Base-by-base conservation (phyloP, 2,329 filamentous ascomycete species). In the Phialocephala subalpina region DNA sequence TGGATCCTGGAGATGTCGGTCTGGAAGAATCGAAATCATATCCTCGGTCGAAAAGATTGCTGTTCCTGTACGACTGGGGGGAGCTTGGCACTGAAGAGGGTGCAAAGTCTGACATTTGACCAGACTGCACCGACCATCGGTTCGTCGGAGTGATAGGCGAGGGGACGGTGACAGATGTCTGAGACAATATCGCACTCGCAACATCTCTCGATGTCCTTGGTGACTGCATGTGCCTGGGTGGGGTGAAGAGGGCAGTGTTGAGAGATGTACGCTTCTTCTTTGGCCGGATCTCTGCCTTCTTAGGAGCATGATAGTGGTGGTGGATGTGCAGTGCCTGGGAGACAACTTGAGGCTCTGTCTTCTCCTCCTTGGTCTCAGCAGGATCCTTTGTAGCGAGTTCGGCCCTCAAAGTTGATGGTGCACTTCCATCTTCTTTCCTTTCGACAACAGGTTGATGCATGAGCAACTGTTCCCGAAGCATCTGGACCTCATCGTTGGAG, bases 401-500 rank as follows among this genome's bases (percentile, higher is more conserved):
- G 49, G 92, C 87, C 65, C 89, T 85, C 60, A 97, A 80, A 0
- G 87, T 91, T 2, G 84, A 82, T 1, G 81, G 79, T 7, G 78
- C 75, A 65, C 76, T 80, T 20, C 52, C 64, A 65, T 75, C 58
- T 69, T 70, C 69, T 11, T 45, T 64, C 2, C 82, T 78, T 9
- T 84, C 79, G 2, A 80, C 79, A 3, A 92, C 73, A 8, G 93
- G 92, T 73, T 96, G 92, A 75, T 97, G 93, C 56, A 88, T 86
- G 67, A 91, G 79, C 29, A 98, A 82, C 77, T 97, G 92, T 67
- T 97, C 92, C 29, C 95, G 86, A 22, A 99, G 80, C 52, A 86
- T 87, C 76, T 97, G 93, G 2, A 98, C 96, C 79, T 99, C 95
- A 73, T 97, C 92, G 74, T 98, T 97, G 2, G 95, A 97, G 76